These are phyloP conservation scores for Plantago elongata DNA, from an alignment of 257 asterid species.

Conservation along the genomic window DNA sequence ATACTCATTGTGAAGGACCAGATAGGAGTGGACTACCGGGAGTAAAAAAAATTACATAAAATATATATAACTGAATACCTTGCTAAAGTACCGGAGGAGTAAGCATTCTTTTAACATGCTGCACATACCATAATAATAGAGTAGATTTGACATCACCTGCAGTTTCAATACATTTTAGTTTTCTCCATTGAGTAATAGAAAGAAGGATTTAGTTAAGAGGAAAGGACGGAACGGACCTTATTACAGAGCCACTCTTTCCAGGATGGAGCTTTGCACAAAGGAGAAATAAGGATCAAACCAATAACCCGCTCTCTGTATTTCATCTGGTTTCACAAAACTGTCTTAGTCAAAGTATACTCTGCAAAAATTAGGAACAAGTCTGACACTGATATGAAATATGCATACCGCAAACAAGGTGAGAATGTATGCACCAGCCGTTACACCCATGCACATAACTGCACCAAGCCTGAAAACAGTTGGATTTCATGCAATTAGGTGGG, in stretches of 20 bases:
- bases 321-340: slow-evolving; percentile 42
- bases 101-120: slow-evolving; percentile 69
- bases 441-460: slow-evolving; percentile 97
- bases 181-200: slow-evolving; percentile 7
- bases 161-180: slow-evolving; percentile 15
- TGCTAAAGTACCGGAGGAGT: slow-evolving; percentile 73
- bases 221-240: slow-evolving; percentile 41
- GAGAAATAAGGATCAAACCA: slow-evolving; percentile 89
- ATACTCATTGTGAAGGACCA: background rate
- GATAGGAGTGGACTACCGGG: background rate
- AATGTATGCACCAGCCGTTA: slow-evolving; percentile 86
- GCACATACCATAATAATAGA: slow-evolving; percentile 84
- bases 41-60: no score
- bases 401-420: slow-evolving; percentile 82
- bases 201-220: background rate
- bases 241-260: slow-evolving; percentile 93
- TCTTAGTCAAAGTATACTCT: slow-evolving; percentile 9
- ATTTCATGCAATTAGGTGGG: slow-evolving; percentile 16
- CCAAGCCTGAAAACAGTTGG: slow-evolving; percentile 62
- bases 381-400: slow-evolving; percentile 10
- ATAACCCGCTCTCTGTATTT: slow-evolving; percentile 81
- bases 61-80: slow-evolving; percentile 39
- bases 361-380: slow-evolving; percentile 2
- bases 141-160: slow-evolving; percentile 85
- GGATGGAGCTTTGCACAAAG: slow-evolving; percentile 80